Base-by-base conservation (phyloP, 352 stramenopile species). In the Phytophthora crassamura region DNA sequence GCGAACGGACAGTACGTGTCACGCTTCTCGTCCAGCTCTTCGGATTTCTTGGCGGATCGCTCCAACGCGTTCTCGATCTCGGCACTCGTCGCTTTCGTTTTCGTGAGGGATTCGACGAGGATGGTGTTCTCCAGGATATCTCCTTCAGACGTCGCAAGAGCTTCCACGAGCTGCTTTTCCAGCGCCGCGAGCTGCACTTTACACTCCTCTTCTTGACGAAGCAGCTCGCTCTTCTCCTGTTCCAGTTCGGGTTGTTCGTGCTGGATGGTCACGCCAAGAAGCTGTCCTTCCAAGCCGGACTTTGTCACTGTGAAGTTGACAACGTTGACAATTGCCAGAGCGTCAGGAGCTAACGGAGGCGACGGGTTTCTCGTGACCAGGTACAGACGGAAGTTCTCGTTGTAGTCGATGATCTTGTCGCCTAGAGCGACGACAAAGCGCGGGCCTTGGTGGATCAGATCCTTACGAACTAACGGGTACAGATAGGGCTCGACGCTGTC, bases 241-340 rank as follows among this genome's bases (percentile, higher is more conserved):
- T 99, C 96, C 0, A 99, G 76, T 60, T 97, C 94, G 0, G 96
- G 96, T 41, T 98, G 88, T 41, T 99, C 95, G 47, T 98, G 82
- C 46, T 98, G 89, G 40, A 99, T 97, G 5, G 95, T 98, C 6
- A 97, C 85, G 7, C 90, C 92, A 32, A 99, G 77, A 14, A 99
- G 69, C 60, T 99, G 95, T 7, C 91, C 93, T 62, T 98, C 93
- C 1, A 99, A 69, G 1, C 95, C 94, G 7, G 77, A 97, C 43
- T 93, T 94, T 0, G 96, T 99, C 32, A 98, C 93, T 0, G 93
- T 98, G 58, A 99, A 99, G 76, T 99, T 98, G 46, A 99, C 85
- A 0, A 96, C 84, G 20, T 91, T 97, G 9, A 98, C 87, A 30
- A 98, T 89, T 14, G 93, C 89, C 0, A 86, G 72, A 0, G 91